Conservation (phyloP, 176 grass and related monocot genomes). For the Carex cristatella region DNA sequence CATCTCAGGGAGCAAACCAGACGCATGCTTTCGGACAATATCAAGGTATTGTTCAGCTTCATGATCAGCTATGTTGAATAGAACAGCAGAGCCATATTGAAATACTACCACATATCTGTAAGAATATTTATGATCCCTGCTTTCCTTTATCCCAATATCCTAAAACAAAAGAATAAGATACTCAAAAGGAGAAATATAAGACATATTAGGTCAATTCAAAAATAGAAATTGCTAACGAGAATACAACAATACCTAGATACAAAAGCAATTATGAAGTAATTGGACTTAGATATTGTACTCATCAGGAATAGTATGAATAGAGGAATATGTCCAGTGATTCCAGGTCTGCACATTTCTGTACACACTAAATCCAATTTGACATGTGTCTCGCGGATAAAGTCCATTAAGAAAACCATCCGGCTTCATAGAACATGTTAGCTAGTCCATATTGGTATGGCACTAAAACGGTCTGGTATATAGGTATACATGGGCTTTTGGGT, state of each 20-base stretch:
- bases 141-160: conserved; percentile 66
- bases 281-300: conserved; percentile 4
- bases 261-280: not conserved
- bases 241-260: not conserved
- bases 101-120: conserved; percentile 79
- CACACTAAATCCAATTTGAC: not conserved
- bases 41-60: conserved; percentile 85
- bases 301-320: not conserved
- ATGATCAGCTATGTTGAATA: conserved; percentile 92
- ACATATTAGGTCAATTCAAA: not conserved
- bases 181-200: conserved; percentile 14
- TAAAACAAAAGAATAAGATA: conserved; percentile 25
- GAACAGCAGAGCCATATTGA: conserved; percentile 83
- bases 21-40: conserved; percentile 83
- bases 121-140: conserved; percentile 53
- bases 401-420: not conserved
- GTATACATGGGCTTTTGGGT: not conserved
- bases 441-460: not conserved
- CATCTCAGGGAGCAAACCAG: conserved; percentile 74
- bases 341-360: not conserved
- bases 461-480: not conserved
- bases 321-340: not conserved
- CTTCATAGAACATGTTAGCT: not conserved
- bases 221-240: not conserved
- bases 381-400: not conserved